Evolutionary conservation across 2,329 filamentous ascomycete genomes (phyloP), one percentile per base, ranked within the genome.

Genomic region (Diplodia intermedia): DNA sequence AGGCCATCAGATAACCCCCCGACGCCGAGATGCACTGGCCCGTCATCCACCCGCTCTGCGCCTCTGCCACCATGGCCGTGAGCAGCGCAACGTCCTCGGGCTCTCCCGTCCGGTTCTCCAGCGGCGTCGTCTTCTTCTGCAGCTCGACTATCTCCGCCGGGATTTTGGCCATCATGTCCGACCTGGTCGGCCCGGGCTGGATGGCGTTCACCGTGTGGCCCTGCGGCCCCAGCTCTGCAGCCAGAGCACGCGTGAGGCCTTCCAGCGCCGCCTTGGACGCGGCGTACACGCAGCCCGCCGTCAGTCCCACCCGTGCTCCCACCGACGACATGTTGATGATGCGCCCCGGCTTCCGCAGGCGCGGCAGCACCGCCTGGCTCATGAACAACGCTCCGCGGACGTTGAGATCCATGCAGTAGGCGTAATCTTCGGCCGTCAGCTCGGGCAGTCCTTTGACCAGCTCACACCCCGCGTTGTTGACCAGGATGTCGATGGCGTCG

Each of bases 141-240:
- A 80, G 77, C 36, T 83, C 80, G 2, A 86, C 77, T 14, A 86
- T 77, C 0, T 83, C 82, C 65, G 79, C 73, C 0, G 83, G 82
- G 14, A 88, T 83, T 18, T 84, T 80, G 18, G 84, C 83, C 29
- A 89, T 73, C 82, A 90, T 83, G 8, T 88, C 86, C 36, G 82
- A 88, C 75, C 84, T 77, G 6, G 88, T 84, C 0, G 88, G 86
- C 0, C 88, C 88, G 0, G 87, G 86, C 23, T 84, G 84, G 2
- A 90, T 84, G 0, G 82, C 81, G 71, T 90, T 90, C 31, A 88
- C 87, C 0, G 87, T 89, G 68, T 86, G 86, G 0, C 87, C 86
- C 68, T 82, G 76, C 3, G 69, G 73, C 0, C 87, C 87, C 9
- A 90, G 77, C 75, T 90, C 88, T 0, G 81, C 80, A 0, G 88